Evolutionary conservation across 2,329 filamentous ascomycete genomes (phyloP).

Genomic region (Fusarium sp.): DNA sequence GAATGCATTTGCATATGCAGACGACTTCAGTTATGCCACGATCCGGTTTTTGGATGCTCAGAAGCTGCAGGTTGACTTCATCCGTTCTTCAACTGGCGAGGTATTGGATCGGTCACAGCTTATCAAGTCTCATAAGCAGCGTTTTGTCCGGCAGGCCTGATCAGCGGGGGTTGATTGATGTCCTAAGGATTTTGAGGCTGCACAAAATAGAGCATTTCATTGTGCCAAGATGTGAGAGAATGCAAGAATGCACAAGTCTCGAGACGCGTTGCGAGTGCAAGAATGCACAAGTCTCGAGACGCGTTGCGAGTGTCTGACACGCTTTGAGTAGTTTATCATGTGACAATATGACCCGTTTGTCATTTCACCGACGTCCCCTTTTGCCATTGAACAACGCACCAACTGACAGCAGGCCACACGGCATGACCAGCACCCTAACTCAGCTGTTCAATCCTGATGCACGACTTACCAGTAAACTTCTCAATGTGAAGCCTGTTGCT

Average conservation of each 20-base stretch:
- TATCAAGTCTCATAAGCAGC: slow-evolving; percentile 13
- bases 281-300: background rate
- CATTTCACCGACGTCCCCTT: background rate
- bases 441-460: background rate
- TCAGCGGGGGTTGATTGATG: background rate
- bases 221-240: background rate
- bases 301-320: background rate
- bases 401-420: background rate
- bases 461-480: background rate
- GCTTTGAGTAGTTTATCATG: background rate
- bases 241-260: background rate
- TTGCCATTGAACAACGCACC: background rate
- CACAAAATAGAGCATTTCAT: background rate
- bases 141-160: too few species aligned
- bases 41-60: slow-evolving; percentile 16
- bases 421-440: background rate
- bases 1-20: slow-evolving; percentile 25
- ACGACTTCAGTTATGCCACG: slow-evolving; percentile 27
- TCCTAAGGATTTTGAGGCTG: background rate
- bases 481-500: background rate
- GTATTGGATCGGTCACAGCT: slow-evolving; percentile 14
- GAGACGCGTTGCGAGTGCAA: too few species aligned
- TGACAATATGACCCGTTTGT: background rate
- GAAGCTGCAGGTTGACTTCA: slow-evolving; percentile 13
- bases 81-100: slow-evolving; percentile 8